phyloP scores from a whole-genome alignment of 192 early-diverging fungal species.

The Linnemannia schmuckeri region DNA sequence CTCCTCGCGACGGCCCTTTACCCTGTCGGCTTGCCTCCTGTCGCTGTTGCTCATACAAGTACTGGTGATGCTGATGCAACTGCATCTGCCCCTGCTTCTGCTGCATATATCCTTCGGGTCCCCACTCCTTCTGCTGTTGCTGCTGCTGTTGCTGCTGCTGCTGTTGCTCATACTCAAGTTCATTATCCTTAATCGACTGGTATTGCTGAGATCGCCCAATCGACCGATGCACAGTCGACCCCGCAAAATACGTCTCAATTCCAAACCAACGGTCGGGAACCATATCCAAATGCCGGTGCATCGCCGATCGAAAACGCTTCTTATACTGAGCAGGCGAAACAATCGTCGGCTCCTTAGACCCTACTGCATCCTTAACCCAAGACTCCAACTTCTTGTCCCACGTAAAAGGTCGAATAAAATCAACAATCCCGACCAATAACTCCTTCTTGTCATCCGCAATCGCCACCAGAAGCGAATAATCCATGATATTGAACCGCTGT shows the following conservation, averaged over 20 bases:
- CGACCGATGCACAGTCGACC: conserved; percentile 17
- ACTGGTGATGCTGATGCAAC: conserved; percentile 30
- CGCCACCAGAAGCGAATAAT: conserved; percentile 96
- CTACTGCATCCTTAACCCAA: conserved; percentile 98
- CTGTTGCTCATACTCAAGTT: conserved; percentile 5
- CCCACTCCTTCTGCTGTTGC: conserved; percentile 12
- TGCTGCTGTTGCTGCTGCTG: conserved; percentile 9
- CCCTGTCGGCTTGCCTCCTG: not conserved
- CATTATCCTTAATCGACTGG: not conserved
- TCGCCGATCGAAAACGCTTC: conserved; percentile 92
- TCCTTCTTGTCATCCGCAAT: conserved; percentile 89
- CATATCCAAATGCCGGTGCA: conserved; percentile 80
- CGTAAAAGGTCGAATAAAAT: conserved; percentile 97
- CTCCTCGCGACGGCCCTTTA: not conserved
- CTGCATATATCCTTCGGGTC: not conserved
- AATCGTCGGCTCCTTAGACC: conserved; percentile 94
- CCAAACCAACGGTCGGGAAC: conserved; percentile 52
- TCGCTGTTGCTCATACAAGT: not conserved
- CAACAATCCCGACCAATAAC: conserved; percentile 98
- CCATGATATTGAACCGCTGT: conserved; percentile 96
- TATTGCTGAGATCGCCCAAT: conserved; percentile 32
- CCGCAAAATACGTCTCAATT: conserved; percentile 26
- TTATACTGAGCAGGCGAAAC: conserved; percentile 95
- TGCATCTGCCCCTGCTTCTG: conserved; percentile 19
- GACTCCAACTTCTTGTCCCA: conserved; percentile 99